Conservation (phyloP, 106 monocot genomes). For the Agapanthus africanus region DNA sequence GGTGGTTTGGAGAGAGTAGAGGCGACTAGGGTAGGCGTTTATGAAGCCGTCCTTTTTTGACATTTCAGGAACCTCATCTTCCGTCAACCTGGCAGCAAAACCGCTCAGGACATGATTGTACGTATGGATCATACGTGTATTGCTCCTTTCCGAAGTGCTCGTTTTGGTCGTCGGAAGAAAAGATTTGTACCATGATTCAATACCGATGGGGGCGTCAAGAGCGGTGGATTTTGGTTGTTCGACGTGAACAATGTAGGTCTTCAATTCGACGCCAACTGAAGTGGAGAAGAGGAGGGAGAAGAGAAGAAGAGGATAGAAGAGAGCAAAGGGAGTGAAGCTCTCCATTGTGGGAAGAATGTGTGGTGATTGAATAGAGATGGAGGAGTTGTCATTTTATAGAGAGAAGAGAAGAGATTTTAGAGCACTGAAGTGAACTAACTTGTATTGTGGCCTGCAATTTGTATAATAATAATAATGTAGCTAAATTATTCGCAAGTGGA, state of each 20-base stretch:
- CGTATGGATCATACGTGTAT: background rate
- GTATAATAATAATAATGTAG: no score
- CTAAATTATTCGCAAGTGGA: no score
- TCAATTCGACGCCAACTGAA: no score
- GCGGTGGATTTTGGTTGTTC: background rate
- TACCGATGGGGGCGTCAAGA: background rate
- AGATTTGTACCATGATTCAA: constrained; percentile 10
- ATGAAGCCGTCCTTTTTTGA: constrained; percentile 14
- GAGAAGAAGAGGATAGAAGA: no score
- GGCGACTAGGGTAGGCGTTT: background rate
- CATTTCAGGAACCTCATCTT: constrained; percentile 6
- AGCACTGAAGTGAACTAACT: no score
- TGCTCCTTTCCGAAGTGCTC: background rate
- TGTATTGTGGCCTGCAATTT: no score
- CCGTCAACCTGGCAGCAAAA: constrained; percentile 16
- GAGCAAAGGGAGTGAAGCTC: no score
- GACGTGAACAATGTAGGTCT: background rate
- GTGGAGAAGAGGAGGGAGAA: no score
- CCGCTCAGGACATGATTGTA: constrained; percentile 13
- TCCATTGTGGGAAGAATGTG: no score
- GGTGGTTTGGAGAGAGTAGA: constrained; percentile 17
- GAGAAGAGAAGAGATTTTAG: no score
- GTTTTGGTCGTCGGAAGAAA: constrained; percentile 4
- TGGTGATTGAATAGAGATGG: no score
- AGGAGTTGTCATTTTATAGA: no score